Conservation (phyloP, 2,329 filamentous ascomycete genomes). For the Malbranchea cinnamomea region DNA sequence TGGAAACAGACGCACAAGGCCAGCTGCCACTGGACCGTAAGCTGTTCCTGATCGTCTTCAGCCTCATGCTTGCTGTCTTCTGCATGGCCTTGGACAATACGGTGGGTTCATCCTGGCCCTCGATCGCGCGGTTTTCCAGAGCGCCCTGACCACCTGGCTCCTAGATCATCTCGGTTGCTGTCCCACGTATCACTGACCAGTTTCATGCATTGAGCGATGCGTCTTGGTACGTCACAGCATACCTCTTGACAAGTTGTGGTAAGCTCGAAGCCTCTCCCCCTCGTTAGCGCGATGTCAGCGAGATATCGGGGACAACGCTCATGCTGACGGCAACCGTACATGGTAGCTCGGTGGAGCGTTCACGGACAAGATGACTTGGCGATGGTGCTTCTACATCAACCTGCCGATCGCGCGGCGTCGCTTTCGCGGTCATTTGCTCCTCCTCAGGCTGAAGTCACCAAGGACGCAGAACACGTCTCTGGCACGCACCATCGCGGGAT, state of each 20-base stretch:
- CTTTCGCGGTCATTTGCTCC: constrained; percentile 11
- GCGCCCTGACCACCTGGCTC: too few species aligned
- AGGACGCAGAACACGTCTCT: constrained; percentile 13
- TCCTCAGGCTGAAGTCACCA: constrained; percentile 19
- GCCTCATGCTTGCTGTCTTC: too few species aligned
- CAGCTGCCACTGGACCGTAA: too few species aligned
- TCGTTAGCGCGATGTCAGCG: too few species aligned
- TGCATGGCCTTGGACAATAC: too few species aligned
- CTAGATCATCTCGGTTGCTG: too few species aligned
- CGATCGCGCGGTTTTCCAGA: too few species aligned
- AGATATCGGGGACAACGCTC: constrained; percentile 15
- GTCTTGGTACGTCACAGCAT: constrained; percentile 23
- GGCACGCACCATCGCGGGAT: constrained; percentile 17
- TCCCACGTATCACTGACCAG: constrained; percentile 21
- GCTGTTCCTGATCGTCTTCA: too few species aligned
- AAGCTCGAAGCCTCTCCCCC: too few species aligned
- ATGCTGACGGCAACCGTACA: constrained; percentile 29
- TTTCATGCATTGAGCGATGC: constrained; percentile 21
- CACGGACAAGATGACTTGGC: constrained; percentile 27
- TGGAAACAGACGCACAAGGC: too few species aligned
- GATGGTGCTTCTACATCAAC: constrained; percentile 32
- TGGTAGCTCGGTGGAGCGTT: constrained; percentile 32
- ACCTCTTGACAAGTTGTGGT: constrained; percentile 18
- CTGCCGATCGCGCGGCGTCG: constrained; percentile 20
- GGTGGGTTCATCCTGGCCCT: too few species aligned